A percentile compares a stretch with the other conserved stretches of the same genome.
Conservation (phyloP, 2,329 filamentous ascomycete species). For the Cercospora brassicicola region DNA sequence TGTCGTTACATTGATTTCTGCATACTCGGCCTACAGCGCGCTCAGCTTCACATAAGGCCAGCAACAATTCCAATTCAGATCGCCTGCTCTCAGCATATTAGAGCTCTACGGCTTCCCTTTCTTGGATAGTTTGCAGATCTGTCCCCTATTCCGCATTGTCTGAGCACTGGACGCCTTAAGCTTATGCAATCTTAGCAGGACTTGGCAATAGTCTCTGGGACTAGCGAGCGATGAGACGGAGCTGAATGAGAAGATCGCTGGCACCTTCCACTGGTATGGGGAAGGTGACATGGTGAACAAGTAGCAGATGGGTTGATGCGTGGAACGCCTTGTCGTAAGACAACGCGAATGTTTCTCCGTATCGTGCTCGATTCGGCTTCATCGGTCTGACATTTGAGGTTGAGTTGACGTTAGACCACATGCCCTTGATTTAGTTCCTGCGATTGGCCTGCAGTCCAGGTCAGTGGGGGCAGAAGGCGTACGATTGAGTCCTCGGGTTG, state of each 20-base stretch:
- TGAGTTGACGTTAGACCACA: too few species aligned
- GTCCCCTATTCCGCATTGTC: not conserved
- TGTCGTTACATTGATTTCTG: not conserved
- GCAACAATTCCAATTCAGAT: not conserved
- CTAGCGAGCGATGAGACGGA: not conserved
- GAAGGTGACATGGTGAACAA: not conserved
- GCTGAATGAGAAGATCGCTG: not conserved
- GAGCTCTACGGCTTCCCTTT: not conserved
- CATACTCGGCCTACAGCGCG: not conserved
- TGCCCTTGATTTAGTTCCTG: too few species aligned
- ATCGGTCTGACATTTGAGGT: too few species aligned
- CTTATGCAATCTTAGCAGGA: not conserved
- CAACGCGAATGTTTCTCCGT: not conserved
- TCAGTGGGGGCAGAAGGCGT: too few species aligned
- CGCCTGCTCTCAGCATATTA: not conserved
- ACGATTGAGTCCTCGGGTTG: too few species aligned
- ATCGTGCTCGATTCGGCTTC: too few species aligned
- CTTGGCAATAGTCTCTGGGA: not conserved
- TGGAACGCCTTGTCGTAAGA: not conserved
- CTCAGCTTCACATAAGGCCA: not conserved
- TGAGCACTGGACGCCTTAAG: slow-evolving; percentile 5
- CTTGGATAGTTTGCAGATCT: not conserved
- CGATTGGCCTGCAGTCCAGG: too few species aligned
- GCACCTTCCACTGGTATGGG: not conserved
- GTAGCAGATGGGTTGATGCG: not conserved